Percentiles rank a stretch among this genome's conserved stretches.
Evolutionary conservation across 768 basidiomycete genomes (phyloP).

Genomic region (Pleurotus sapidus): DNA sequence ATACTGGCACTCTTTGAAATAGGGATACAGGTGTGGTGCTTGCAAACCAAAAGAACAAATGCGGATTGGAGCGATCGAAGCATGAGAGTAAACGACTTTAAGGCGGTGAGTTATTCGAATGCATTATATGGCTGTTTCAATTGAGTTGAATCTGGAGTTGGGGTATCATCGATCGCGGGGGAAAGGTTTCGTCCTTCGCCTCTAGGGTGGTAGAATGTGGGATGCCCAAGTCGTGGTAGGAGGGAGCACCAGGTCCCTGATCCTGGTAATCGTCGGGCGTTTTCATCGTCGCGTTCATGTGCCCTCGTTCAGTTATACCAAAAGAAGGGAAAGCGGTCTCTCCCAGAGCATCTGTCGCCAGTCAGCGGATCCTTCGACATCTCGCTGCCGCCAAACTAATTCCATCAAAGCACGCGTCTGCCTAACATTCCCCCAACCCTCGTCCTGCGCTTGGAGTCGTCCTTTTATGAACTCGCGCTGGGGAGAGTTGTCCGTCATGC

Average conservation of each 20-base stretch:
- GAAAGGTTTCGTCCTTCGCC: neutral
- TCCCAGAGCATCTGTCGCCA: conserved; percentile 60
- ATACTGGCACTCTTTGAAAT: neutral
- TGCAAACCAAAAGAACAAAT: neutral
- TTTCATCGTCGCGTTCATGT: neutral
- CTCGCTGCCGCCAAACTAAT: conserved; percentile 66
- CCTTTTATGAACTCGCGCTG: conserved; percentile 58
- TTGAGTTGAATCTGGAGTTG: neutral
- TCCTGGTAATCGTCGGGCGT: neutral
- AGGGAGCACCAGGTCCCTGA: neutral
- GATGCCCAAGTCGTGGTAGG: neutral
- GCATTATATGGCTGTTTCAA: no score
- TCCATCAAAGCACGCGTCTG: conserved; percentile 64
- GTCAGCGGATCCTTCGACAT: conserved; percentile 44
- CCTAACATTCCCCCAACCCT: conserved; percentile 56
- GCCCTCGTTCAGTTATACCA: conserved; percentile 34
- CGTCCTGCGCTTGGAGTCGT: conserved; percentile 52
- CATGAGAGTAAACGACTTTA: neutral
- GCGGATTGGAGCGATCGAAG: neutral
- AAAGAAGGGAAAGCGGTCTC: conserved; percentile 43
- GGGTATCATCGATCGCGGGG: neutral
- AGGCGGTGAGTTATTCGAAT: no score
- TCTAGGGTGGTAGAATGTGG: neutral
- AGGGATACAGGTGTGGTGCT: conserved; percentile 5
- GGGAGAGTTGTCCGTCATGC: conserved; percentile 64